Percentiles rank a stretch among this genome's conserved stretches.
Conservation (phyloP, 768 basidiomycete species). For the Suillus subluteus region DNA sequence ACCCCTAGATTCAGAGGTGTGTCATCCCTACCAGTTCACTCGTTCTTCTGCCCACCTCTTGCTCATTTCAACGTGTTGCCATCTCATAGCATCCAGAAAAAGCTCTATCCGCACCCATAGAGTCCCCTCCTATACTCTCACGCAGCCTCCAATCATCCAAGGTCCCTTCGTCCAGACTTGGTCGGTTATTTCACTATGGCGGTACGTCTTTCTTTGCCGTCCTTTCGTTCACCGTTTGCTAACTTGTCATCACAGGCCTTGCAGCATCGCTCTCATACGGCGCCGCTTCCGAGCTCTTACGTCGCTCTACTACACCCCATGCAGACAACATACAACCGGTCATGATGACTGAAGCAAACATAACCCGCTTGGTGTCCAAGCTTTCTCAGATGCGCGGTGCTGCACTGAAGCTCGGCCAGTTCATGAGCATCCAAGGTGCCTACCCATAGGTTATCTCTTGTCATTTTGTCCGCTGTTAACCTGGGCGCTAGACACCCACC, state of each 20-base stretch:
- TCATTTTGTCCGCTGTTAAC: not conserved
- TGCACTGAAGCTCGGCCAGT: slow-evolving; percentile 95
- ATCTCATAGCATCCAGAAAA: not conserved
- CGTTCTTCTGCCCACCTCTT: not conserved
- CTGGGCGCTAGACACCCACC: slow-evolving; percentile 70
- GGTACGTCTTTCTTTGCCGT: slow-evolving; percentile 47
- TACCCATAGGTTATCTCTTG: not conserved
- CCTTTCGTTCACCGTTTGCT: not conserved
- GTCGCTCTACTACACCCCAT: slow-evolving; percentile 57
- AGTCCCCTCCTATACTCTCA: slow-evolving; percentile 36
- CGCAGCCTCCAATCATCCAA: slow-evolving; percentile 76
- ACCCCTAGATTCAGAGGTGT: not conserved
- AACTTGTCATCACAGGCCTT: slow-evolving; percentile 58
- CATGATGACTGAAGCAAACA: slow-evolving; percentile 90
- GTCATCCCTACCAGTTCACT: not conserved
- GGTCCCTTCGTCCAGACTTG: slow-evolving; percentile 89
- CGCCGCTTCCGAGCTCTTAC: slow-evolving; percentile 84
- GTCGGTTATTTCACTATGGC: slow-evolving; percentile 92
- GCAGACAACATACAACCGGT: slow-evolving; percentile 49
- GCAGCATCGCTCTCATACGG: slow-evolving; percentile 90
- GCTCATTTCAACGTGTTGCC: not conserved
- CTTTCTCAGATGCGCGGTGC: slow-evolving; percentile 97
- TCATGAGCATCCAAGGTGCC: slow-evolving; percentile 92
- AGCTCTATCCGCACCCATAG: slow-evolving; percentile 36
- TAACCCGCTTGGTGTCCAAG: slow-evolving; percentile 87